phyloP scores from a whole-genome alignment of 2,329 filamentous ascomycete genomes.

The Pyricularia grisea region DNA sequence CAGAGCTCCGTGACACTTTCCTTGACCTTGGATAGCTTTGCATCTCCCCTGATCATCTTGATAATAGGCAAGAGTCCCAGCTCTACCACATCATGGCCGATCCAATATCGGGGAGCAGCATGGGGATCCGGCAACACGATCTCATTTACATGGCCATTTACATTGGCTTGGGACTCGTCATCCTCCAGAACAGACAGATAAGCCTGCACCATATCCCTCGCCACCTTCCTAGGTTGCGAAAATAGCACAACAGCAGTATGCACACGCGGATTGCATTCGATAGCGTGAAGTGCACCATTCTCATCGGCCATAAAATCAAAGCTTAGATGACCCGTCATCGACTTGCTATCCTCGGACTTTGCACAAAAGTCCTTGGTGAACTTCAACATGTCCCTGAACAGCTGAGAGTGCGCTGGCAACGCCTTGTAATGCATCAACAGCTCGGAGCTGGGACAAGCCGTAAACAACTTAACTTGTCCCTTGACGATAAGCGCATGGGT shows the following conservation, averaged over 20 bases:
- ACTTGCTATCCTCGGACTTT: slow-evolving; percentile 27
- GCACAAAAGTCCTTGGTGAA: slow-evolving; percentile 53
- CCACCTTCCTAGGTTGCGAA: slow-evolving; percentile 25
- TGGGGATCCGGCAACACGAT: not conserved
- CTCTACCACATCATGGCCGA: slow-evolving; percentile 54
- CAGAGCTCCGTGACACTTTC: not conserved
- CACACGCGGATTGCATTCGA: slow-evolving; percentile 62
- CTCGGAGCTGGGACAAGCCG: slow-evolving; percentile 54
- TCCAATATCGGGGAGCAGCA: slow-evolving; percentile 44
- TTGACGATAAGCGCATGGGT: slow-evolving; percentile 61
- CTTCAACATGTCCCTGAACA: slow-evolving; percentile 50
- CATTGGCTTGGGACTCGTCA: not conserved
- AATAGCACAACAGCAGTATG: slow-evolving; percentile 61
- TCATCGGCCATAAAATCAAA: slow-evolving; percentile 61
- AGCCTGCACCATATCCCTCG: slow-evolving; percentile 29
- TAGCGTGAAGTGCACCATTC: slow-evolving; percentile 43
- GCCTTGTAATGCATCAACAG: slow-evolving; percentile 58
- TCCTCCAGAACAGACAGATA: not conserved
- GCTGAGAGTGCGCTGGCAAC: slow-evolving; percentile 40
- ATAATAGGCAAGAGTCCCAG: slow-evolving; percentile 38
- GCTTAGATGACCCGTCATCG: slow-evolving; percentile 60
- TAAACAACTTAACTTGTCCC: slow-evolving; percentile 56
- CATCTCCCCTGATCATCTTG: slow-evolving; percentile 13
- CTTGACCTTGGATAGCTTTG: not conserved
- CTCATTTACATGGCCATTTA: not conserved